These are phyloP conservation scores for Smallanthus sonchifolius DNA, from an alignment of 129 eudicot genomes.

Conservation along the genomic window DNA sequence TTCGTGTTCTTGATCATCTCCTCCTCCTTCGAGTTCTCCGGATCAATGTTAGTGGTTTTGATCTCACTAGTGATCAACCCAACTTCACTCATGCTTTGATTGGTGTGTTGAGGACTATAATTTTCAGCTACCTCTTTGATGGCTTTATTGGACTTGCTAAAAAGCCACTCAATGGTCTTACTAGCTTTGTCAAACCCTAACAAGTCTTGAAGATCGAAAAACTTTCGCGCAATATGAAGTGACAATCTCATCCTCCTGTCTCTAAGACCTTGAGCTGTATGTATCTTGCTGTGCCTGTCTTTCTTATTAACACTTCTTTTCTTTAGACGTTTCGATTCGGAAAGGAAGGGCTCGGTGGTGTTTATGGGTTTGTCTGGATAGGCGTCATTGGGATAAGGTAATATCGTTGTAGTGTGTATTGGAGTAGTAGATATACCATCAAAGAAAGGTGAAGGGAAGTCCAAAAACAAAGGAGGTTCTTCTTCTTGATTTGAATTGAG, in stretches of 20 bases:
- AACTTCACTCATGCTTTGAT: neutral
- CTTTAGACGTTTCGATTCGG: conserved; percentile 17
- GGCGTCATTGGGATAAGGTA: too few species aligned
- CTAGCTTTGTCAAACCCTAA: conserved; percentile 65
- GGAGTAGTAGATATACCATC: conserved; percentile 22
- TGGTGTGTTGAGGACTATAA: conserved; percentile 14
- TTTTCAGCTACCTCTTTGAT: conserved; percentile 38
- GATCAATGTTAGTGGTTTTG: conserved; percentile 6
- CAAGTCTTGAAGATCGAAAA: conserved; percentile 61
- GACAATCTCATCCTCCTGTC: conserved; percentile 63
- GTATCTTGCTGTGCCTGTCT: conserved; percentile 30
- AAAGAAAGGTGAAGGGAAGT: conserved; percentile 38
- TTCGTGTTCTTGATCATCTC: conserved; percentile 10
- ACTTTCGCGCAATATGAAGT: conserved; percentile 51
- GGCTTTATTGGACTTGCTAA: conserved; percentile 52
- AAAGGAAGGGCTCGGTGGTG: neutral
- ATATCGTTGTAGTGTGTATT: too few species aligned
- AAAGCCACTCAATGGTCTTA: conserved; percentile 59
- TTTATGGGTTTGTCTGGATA: neutral
- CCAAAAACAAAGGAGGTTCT: conserved; percentile 19
- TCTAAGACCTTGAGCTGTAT: conserved; percentile 55
- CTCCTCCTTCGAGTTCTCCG: conserved; percentile 7
- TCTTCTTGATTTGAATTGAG: conserved; percentile 7
- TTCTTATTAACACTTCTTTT: conserved; percentile 26
- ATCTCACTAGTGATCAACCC: neutral